Evolutionary conservation across 1,139 yeast genomes (phyloP).

Genomic region (Magnusiomyces sp.): DNA sequence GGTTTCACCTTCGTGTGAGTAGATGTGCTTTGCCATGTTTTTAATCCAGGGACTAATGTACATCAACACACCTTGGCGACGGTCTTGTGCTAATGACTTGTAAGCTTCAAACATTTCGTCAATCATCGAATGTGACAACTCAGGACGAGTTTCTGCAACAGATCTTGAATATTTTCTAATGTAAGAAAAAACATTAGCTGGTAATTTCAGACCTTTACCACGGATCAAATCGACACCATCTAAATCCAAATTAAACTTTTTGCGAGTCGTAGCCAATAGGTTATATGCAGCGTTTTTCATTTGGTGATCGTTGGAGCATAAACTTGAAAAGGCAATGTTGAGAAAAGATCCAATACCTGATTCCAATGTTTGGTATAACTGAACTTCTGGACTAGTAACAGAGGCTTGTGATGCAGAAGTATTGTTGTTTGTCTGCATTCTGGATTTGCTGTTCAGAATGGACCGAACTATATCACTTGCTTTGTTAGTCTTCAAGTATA

Average conservation of each 20-base stretch:
- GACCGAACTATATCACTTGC: slow-evolving; percentile 25
- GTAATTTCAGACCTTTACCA: slow-evolving; percentile 61
- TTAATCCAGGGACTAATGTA: slow-evolving; percentile 74
- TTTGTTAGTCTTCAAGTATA: slow-evolving; percentile 15
- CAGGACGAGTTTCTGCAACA: slow-evolving; percentile 50
- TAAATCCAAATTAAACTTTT: slow-evolving; percentile 51
- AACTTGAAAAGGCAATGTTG: slow-evolving; percentile 59
- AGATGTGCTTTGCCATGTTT: slow-evolving; percentile 54
- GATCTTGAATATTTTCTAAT: slow-evolving; percentile 52
- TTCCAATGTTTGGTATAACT: slow-evolving; percentile 6
- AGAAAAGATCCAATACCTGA: slow-evolving; percentile 31
- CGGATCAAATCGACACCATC: slow-evolving; percentile 47
- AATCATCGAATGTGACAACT: slow-evolving; percentile 54
- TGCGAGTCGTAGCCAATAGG: slow-evolving; percentile 54
- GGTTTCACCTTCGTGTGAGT: slow-evolving; percentile 28
- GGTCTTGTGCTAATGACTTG: slow-evolving; percentile 34
- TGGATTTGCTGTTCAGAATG: slow-evolving; percentile 20
- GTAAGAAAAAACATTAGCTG: slow-evolving; percentile 60
- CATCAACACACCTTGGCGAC: slow-evolving; percentile 39
- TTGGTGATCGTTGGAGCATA: slow-evolving; percentile 49
- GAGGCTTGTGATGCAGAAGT: too few species aligned
- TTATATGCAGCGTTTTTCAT: slow-evolving; percentile 59
- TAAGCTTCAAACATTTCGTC: slow-evolving; percentile 53
- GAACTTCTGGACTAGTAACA: slow-evolving; percentile 5
- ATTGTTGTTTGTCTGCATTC: slow-evolving; percentile 11